Conservation (phyloP, 345 rosid species). For the Zanthoxylum bungeanum region DNA sequence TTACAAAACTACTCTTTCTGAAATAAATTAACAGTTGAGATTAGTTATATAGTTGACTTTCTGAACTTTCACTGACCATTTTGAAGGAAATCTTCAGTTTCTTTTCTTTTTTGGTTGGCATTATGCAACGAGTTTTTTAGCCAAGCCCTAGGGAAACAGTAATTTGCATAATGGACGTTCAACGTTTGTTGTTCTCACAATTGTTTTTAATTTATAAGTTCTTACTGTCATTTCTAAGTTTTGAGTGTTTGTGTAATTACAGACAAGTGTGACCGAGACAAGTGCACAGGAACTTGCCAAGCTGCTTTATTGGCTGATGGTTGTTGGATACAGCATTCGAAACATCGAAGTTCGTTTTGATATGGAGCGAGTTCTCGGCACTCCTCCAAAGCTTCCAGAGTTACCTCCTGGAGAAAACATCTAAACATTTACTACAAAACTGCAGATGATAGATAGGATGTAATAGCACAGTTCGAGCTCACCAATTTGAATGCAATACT, state of each 20-base stretch:
- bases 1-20: neutral
- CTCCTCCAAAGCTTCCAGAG: constrained; percentile 73
- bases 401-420: constrained; percentile 84
- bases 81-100: neutral
- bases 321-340: constrained; percentile 92
- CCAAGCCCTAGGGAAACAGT: neutral
- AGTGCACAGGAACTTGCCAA: constrained; percentile 84
- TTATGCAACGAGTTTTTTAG: neutral
- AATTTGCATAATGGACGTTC: neutral
- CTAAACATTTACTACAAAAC: constrained; percentile 18
- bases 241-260: constrained; percentile 19
- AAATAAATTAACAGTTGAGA: neutral
- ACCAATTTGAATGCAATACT: neutral
- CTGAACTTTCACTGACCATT: neutral
- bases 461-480: neutral
- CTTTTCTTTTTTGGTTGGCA: neutral
- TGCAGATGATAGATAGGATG: neutral
- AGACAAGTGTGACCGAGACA: constrained; percentile 76
- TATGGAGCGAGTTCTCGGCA: constrained; percentile 90
- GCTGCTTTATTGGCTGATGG: constrained; percentile 92
- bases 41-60: neutral
- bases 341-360: constrained; percentile 95
- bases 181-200: neutral
- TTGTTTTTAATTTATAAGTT: neutral
- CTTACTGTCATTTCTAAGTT: neutral